phyloP scores from a whole-genome alignment of 441 rosid genomes.

The Breynia disticha region DNA sequence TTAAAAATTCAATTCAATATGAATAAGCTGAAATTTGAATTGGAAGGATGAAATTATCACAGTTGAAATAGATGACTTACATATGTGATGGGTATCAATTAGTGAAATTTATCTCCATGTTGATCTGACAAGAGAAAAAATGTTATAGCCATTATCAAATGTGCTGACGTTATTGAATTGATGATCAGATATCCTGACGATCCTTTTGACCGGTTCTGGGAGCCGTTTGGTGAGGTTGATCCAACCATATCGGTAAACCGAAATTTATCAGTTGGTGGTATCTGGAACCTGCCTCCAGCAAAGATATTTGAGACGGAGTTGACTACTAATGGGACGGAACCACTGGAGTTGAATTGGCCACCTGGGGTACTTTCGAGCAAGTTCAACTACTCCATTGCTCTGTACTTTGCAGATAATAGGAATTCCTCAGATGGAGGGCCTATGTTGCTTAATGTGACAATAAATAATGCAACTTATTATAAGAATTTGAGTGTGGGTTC shows the following conservation, averaged over 20 bases:
- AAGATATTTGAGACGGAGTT: slow-evolving; percentile 60
- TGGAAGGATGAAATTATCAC: background rate
- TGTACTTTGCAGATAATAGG: slow-evolving; percentile 69
- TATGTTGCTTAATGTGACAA: slow-evolving; percentile 39
- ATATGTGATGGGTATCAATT: too few relatives aligned
- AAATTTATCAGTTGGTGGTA: slow-evolving; percentile 48
- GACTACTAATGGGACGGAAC: slow-evolving; percentile 21
- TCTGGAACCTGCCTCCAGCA: slow-evolving; percentile 81
- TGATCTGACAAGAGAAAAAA: too few relatives aligned
- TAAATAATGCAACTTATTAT: slow-evolving; percentile 52
- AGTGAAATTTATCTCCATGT: too few relatives aligned
- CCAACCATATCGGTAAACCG: slow-evolving; percentile 31
- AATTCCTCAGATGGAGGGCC: slow-evolving; percentile 28
- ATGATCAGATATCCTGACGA: slow-evolving; percentile 69
- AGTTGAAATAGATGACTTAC: background rate
- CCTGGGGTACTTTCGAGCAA: slow-evolving; percentile 30
- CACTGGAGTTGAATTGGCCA: slow-evolving; percentile 68
- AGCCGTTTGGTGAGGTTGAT: slow-evolving; percentile 33
- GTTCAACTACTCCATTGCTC: slow-evolving; percentile 51
- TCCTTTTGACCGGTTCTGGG: slow-evolving; percentile 70
- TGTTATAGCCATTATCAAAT: too few relatives aligned
- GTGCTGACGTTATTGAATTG: too few relatives aligned
- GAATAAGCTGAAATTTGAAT: background rate
- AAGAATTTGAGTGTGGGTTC: slow-evolving; percentile 47
- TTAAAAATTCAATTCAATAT: background rate